Evolutionary conservation across 2,329 filamentous ascomycete genomes (phyloP).

Genomic region (Truncatella angustata): DNA sequence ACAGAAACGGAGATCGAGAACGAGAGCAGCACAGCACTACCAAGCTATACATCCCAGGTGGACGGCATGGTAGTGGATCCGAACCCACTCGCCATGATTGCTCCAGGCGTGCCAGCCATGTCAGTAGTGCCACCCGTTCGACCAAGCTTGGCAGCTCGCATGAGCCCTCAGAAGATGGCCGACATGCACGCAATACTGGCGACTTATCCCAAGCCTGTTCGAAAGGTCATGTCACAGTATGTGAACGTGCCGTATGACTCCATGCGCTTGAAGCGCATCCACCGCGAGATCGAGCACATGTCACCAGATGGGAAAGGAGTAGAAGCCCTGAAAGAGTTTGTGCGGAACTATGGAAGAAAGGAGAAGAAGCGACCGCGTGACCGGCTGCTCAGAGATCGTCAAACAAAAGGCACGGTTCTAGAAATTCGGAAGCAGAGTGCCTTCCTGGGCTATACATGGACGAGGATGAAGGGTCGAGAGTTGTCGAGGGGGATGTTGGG

Average conservation of each 20-base stretch:
- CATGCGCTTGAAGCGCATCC: constrained; percentile 45
- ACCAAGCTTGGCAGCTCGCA: constrained; percentile 12
- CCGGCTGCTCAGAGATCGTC: constrained; percentile 73
- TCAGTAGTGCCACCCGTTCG: background rate
- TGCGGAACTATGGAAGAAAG: constrained; percentile 53
- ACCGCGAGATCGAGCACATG: constrained; percentile 44
- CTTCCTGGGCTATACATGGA: constrained; percentile 89
- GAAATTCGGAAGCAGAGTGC: constrained; percentile 78
- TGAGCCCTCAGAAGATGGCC: constrained; percentile 22
- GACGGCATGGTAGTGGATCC: background rate
- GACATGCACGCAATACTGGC: constrained; percentile 32
- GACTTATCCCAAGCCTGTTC: constrained; percentile 38
- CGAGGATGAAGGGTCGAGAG: constrained; percentile 39
- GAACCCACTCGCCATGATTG: constrained; percentile 4
- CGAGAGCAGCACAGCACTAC: background rate
- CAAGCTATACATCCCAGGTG: too few relatives aligned
- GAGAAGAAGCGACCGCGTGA: constrained; percentile 83
- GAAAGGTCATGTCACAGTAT: constrained; percentile 42
- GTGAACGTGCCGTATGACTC: constrained; percentile 49
- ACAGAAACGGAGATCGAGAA: constrained; percentile 30
- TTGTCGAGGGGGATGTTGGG: constrained; percentile 2
- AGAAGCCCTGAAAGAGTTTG: constrained; percentile 44
- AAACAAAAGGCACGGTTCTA: constrained; percentile 66
- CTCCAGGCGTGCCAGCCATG: background rate
- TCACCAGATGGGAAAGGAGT: constrained; percentile 32